Conservation (phyloP, 2,329 filamentous ascomycete species). For the Cladophialophora yegresii region DNA sequence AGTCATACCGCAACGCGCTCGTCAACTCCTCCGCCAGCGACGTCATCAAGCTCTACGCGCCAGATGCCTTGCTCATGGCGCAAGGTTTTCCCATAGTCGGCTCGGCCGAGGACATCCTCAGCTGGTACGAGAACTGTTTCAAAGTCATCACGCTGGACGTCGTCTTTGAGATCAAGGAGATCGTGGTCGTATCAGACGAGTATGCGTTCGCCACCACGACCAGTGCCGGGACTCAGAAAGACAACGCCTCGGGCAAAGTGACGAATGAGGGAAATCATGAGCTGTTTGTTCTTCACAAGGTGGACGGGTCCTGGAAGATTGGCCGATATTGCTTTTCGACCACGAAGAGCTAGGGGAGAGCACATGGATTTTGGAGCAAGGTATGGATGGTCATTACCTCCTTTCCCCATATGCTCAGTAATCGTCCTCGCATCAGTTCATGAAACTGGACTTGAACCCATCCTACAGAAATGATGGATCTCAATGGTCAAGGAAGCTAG, state of each 20-base stretch:
- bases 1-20: neutral
- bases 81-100: conserved; percentile 4
- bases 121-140: conserved; percentile 10
- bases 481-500: too few species aligned
- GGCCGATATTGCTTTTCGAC: conserved; percentile 4
- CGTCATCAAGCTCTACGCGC: conserved; percentile 1
- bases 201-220: conserved; percentile 5
- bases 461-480: too few species aligned
- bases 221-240: conserved; percentile 4
- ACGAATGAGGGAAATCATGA: conserved; percentile 8
- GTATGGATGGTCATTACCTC: too few species aligned
- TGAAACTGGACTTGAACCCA: too few species aligned
- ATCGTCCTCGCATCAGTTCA: too few species aligned
- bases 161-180: conserved; percentile 5
- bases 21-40: conserved; percentile 6
- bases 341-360: neutral
- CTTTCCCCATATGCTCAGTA: too few species aligned
- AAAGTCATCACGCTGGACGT: conserved; percentile 2
- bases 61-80: conserved; percentile 6
- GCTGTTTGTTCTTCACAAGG: conserved; percentile 2
- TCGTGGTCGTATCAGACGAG: neutral
- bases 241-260: conserved; percentile 5
- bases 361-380: neutral
- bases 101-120: conserved; percentile 1
- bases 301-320: neutral